Conservation (phyloP, 2,329 filamentous ascomycete species). For the Phialemonium atrogriseum region DNA sequence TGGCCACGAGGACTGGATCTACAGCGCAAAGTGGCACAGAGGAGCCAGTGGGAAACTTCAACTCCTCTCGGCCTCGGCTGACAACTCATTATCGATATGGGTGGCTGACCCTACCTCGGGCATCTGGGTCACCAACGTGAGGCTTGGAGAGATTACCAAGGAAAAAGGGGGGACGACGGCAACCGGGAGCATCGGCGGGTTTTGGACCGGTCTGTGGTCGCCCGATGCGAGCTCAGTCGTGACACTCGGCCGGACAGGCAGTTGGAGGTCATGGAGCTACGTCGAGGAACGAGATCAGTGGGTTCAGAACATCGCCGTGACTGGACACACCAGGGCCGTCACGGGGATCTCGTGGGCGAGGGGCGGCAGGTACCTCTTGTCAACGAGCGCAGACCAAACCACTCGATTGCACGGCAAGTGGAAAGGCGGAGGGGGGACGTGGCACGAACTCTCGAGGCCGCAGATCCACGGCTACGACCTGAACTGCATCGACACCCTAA, state of each 20-base stretch:
- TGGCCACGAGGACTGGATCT: conserved; percentile 98
- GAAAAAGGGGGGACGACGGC: conserved; percentile 95
- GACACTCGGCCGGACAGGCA: conserved; percentile 82
- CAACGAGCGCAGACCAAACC: conserved; percentile 87
- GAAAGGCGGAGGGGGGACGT: conserved; percentile 46
- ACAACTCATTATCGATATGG: conserved; percentile 93
- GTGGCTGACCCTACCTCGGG: conserved; percentile 75
- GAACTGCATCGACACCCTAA: conserved; percentile 81
- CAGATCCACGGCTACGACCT: conserved; percentile 98
- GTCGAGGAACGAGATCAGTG: conserved; percentile 56
- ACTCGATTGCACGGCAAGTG: conserved; percentile 80
- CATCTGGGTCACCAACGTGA: conserved; percentile 79
- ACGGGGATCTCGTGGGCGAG: conserved; percentile 79
- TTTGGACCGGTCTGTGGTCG: conserved; percentile 93
- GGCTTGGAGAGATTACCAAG: conserved; percentile 86
- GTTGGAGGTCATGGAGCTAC: conserved; percentile 81
- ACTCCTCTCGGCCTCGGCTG: conserved; percentile 83
- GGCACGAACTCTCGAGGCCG: conserved; percentile 93
- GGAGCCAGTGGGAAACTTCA: conserved; percentile 45
- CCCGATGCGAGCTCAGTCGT: conserved; percentile 67
- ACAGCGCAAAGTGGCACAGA: conserved; percentile 69
- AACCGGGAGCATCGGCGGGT: conserved; percentile 90
- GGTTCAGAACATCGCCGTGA: conserved; percentile 67
- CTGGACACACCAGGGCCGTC: conserved; percentile 76
- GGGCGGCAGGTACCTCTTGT: conserved; percentile 75